phyloP scores from a whole-genome alignment of 2,329 filamentous ascomycete genomes.

The Fusarium buxicola region DNA sequence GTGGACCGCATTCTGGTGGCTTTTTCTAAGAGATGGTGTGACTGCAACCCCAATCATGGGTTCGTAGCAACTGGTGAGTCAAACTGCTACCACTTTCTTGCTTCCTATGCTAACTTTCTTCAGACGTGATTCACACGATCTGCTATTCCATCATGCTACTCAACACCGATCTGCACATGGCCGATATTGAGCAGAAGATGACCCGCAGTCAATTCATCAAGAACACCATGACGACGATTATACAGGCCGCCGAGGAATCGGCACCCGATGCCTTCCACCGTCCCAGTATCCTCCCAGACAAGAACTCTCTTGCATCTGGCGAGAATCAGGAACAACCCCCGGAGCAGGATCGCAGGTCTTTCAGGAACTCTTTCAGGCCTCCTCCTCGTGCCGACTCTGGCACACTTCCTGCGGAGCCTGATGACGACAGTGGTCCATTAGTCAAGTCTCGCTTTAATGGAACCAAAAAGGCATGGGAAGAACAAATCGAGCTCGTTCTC shows the following conservation, averaged over 20 bases:
- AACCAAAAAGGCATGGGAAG: conserved; percentile 83
- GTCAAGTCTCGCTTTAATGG: conserved; percentile 83
- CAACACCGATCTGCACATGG: conserved; percentile 95
- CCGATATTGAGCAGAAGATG: conserved; percentile 97
- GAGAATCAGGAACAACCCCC: conserved; percentile 50
- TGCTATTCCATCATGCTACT: conserved; percentile 95
- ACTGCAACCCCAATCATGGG: conserved; percentile 91
- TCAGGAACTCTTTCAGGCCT: conserved; percentile 64
- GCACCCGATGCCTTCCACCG: conserved; percentile 74
- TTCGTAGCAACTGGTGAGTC: conserved; percentile 86
- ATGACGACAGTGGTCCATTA: conserved; percentile 74
- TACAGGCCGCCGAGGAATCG: conserved; percentile 79
- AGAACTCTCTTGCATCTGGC: conserved; percentile 46
- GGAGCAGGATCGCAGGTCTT: conserved; percentile 55
- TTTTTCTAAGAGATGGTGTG: conserved; percentile 90
- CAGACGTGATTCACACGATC: conserved; percentile 95
- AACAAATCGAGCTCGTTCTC: conserved; percentile 88
- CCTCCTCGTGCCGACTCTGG: conserved; percentile 57
- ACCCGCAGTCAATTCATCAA: conserved; percentile 94
- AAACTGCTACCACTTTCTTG: background rate
- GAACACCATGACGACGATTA: conserved; percentile 93
- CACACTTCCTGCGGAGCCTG: conserved; percentile 53
- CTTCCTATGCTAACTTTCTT: conserved; percentile 47
- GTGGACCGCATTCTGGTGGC: conserved; percentile 93
- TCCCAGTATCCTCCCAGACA: conserved; percentile 65